Evolutionary conservation across 345 rosid species (phyloP).

Genomic region (Eucalyptus coolabah): DNA sequence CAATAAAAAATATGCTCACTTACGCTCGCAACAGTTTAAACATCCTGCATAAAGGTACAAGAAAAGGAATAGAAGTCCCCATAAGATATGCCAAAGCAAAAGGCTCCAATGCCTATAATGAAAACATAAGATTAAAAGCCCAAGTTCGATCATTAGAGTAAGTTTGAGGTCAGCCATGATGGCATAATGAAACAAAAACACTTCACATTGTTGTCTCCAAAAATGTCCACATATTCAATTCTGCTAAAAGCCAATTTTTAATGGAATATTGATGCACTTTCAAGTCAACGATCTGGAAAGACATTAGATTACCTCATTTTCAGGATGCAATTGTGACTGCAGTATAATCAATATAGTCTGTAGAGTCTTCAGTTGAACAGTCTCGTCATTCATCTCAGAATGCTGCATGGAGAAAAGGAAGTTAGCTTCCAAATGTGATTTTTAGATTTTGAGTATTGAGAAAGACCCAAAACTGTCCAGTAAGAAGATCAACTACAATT

Average conservation of each 20-base stretch:
- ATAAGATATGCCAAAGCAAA: not conserved
- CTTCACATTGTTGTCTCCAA: not conserved
- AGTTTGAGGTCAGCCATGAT: not conserved
- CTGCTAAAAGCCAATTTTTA: not conserved
- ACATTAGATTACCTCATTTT: conserved; percentile 53
- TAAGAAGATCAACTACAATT: not conserved
- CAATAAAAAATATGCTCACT: not conserved
- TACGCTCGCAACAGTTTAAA: not conserved
- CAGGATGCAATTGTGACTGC: conserved; percentile 87
- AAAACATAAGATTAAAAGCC: not conserved
- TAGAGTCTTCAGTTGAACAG: conserved; percentile 81
- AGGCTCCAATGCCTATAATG: not conserved
- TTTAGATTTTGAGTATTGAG: not conserved
- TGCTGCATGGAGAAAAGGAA: conserved; percentile 46
- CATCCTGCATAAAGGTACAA: not conserved
- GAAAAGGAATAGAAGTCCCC: not conserved
- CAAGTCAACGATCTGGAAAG: not conserved
- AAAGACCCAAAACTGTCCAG: not conserved
- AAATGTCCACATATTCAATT: not conserved
- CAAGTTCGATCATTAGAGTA: not conserved
- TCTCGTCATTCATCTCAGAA: conserved; percentile 93
- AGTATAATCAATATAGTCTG: conserved; percentile 91
- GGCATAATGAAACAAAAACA: not conserved
- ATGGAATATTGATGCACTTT: not conserved
- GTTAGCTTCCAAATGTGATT: not conserved